A percentile compares a stretch with the other conserved stretches of the same genome.
phyloP scores from a whole-genome alignment of 2,329 filamentous ascomycete genomes.

The Pseudogymnoascus sp. region DNA sequence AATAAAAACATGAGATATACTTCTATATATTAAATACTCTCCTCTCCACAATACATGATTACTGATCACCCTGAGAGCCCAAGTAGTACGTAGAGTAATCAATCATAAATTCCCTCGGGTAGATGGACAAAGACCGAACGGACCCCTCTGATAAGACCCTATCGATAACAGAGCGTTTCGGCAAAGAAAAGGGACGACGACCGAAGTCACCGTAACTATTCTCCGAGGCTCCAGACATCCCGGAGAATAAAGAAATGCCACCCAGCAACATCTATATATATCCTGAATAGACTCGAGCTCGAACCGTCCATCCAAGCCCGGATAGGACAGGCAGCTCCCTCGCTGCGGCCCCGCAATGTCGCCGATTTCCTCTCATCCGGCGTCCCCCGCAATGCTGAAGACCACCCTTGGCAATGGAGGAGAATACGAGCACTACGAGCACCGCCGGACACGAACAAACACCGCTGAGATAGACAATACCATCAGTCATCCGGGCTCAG shows the following conservation, averaged over 20 bases:
- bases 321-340: slow-evolving; percentile 5
- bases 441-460: slow-evolving; percentile 25
- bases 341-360: slow-evolving; percentile 1
- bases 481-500: slow-evolving; percentile 57
- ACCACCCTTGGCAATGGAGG: slow-evolving; percentile 4
- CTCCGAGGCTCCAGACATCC: neutral
- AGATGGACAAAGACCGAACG: neutral
- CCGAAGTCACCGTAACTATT: neutral
- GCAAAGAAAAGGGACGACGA: slow-evolving; percentile 8
- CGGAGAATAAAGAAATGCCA: slow-evolving; percentile 1
- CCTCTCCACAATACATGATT: neutral
- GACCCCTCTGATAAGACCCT: slow-evolving; percentile 7
- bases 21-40: neutral
- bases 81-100: neutral
- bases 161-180: slow-evolving; percentile 7
- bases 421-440: neutral
- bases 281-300: slow-evolving; percentile 6
- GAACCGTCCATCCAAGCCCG: slow-evolving; percentile 5
- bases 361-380: neutral
- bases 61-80: neutral
- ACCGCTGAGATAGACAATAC: slow-evolving; percentile 32
- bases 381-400: slow-evolving; percentile 5
- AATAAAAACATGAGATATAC: neutral
- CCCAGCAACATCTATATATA: neutral
- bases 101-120: slow-evolving; percentile 1